phyloP scores from a whole-genome alignment of 2,329 filamentous ascomycete genomes.

The Drechslerella dactyloides region DNA sequence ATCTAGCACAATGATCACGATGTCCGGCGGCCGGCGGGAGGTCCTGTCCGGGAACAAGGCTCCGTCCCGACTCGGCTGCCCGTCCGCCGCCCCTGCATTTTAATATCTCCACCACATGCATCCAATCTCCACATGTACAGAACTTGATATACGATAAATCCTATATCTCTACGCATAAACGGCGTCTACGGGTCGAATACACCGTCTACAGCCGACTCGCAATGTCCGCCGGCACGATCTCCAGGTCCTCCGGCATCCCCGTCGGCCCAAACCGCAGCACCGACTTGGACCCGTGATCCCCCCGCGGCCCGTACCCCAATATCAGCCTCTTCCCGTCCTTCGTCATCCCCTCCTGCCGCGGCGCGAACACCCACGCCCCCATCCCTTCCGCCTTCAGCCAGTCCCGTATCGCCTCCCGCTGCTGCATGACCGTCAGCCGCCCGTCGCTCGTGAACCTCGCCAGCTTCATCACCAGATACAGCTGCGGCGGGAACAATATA shows the following conservation, averaged over 20 bases:
- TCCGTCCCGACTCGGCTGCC: no score
- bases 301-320: conserved; percentile 64
- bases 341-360: conserved; percentile 60
- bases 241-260: conserved; percentile 62
- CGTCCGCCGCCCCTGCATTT: no score
- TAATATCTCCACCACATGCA: no score
- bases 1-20: no score
- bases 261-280: conserved; percentile 64
- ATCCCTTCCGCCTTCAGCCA: conserved; percentile 64
- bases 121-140: not conserved
- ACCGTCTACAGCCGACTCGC: conserved; percentile 51
- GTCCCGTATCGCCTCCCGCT: conserved; percentile 58
- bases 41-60: no score
- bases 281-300: conserved; percentile 68
- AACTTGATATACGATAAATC: no score
- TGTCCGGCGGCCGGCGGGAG: no score
- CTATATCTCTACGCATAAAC: no score
- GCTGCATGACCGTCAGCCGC: conserved; percentile 56
- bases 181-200: no score
- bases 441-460: conserved; percentile 63
- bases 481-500: conserved; percentile 89
- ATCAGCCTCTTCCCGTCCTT: conserved; percentile 62
- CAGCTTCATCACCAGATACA: conserved; percentile 70
- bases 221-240: conserved; percentile 64
- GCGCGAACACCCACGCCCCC: conserved; percentile 67